phyloP scores from a whole-genome alignment of 2,329 filamentous ascomycete species.

The Xylariaceae sp. region DNA sequence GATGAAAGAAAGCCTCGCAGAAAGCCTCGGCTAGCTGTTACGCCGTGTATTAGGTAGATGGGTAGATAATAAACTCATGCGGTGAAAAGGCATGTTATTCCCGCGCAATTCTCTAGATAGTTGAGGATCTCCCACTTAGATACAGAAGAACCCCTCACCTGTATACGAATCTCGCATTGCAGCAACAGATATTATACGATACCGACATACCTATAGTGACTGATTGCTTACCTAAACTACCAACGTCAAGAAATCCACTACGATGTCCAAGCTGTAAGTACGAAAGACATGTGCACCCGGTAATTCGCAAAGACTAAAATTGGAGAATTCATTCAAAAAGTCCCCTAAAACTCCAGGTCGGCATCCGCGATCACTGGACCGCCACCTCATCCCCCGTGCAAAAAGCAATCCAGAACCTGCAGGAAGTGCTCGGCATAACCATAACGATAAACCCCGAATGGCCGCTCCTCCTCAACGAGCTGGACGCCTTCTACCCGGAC shows the following conservation, averaged over 20 bases:
- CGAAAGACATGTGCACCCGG: neutral
- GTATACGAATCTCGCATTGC: no score
- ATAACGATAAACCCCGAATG: slow-evolving; percentile 30
- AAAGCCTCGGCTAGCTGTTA: slow-evolving; percentile 1
- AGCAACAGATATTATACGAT: neutral
- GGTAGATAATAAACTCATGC: no score
- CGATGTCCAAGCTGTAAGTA: slow-evolving; percentile 24
- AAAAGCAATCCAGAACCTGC: slow-evolving; percentile 42
- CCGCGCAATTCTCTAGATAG: neutral
- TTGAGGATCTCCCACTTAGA: no score
- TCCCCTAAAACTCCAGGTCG: slow-evolving; percentile 51
- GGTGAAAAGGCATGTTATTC: neutral
- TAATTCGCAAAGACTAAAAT: neutral
- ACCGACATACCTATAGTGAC: neutral
- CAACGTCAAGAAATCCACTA: neutral
- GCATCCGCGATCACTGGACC: slow-evolving; percentile 53
- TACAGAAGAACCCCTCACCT: no score
- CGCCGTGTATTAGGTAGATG: neutral
- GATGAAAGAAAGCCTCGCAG: slow-evolving; percentile 5
- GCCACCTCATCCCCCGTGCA: slow-evolving; percentile 44
- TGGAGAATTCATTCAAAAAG: slow-evolving; percentile 43
- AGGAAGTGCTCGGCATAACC: slow-evolving; percentile 48
- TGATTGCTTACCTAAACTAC: neutral
- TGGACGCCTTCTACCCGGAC: slow-evolving; percentile 44
- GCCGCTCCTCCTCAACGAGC: slow-evolving; percentile 27